These are phyloP conservation scores for Gossypium laxum DNA, from an alignment of 441 rosid genomes.

Conservation along the genomic window DNA sequence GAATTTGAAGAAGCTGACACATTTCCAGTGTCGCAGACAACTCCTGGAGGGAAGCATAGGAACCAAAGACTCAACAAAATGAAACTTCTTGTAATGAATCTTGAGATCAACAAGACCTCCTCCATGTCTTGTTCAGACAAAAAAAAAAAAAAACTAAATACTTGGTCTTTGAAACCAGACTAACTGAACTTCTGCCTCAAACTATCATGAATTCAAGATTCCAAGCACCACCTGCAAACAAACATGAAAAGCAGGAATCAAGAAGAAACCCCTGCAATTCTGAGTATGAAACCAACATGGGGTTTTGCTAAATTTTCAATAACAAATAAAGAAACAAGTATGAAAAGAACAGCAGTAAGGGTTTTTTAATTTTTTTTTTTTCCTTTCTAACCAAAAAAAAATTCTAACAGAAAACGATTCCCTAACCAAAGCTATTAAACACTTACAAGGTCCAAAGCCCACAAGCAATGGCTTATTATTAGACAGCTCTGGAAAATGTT, in stretches of 20 bases:
- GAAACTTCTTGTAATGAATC: slow-evolving; percentile 19
- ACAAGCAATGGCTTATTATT: neutral
- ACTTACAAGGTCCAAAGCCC: neutral
- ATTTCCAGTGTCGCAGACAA: slow-evolving; percentile 1
- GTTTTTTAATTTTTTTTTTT: neutral
- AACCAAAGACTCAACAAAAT: slow-evolving; percentile 26
- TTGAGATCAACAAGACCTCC: slow-evolving; percentile 24
- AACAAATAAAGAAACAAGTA: neutral
- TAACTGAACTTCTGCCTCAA: neutral
- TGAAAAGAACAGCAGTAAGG: slow-evolving; percentile 1
- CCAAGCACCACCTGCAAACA: slow-evolving; percentile 12
- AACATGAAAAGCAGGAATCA: neutral
- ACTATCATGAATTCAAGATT: slow-evolving; percentile 3
- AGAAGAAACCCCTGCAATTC: neutral
- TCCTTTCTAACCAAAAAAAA: neutral
- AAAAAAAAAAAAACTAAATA: neutral
- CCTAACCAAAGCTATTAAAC: neutral
- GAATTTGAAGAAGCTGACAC: neutral
- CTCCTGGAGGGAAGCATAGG: slow-evolving; percentile 30
- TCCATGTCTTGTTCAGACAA: slow-evolving; percentile 25
- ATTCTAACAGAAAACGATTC: neutral
- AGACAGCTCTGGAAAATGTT: neutral
- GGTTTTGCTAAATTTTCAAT: neutral
- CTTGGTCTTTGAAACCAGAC: neutral
- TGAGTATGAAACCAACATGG: slow-evolving; percentile 1